Evolutionary conservation across 768 basidiomycete genomes (phyloP), one percentile per base, ranked within the genome.

Genomic region (Gloeopeniophorella convolvens): DNA sequence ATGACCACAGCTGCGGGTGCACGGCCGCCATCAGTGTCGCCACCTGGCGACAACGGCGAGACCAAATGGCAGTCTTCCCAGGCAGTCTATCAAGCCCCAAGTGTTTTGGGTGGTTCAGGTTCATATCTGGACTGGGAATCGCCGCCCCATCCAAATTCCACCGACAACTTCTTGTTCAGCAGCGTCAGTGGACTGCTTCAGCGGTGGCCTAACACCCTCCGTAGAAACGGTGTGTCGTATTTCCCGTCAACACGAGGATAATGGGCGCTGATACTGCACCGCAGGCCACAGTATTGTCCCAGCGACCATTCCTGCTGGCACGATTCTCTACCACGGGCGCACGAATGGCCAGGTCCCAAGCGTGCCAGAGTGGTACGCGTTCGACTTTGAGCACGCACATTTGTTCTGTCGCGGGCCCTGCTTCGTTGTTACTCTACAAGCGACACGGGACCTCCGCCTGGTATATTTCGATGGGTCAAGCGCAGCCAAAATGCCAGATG

Each of bases 161-260:
- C 70, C 3, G 51, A 59, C n/a, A 60, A 68, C 43, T 55, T 70
- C 12, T 56, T 71, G 9, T 72, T 72, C 41, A 64, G 67, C 31
- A 62, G 65, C 3, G 59, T 70, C 9, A 57, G 58, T 36, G 62
- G 66, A 4, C 51, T 70, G 5, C 61, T 72, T 9, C 71, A 72
- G 39, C 62, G 65, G 18, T 72, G 68, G 68, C 62, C 69, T 3
- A 71, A 71, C 46, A 68, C 66, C 2, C 60, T 65, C 21, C 48
- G 39, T 23, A 55, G 48, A 43, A 57, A 57, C 46, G 56, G 56
- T 50, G 34, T 26, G 53, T 21, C 21, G 4, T 15, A 24, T 39
- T 18, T 13, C 12, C 18, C 15, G 8, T n/a, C 36, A 11, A n/a
- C n/a, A n/a, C 12, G 9, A 8, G 4, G 21, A 37, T 7, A 15